Conservation (phyloP, 2,329 filamentous ascomycete species). For the Colletotrichum sp. region DNA sequence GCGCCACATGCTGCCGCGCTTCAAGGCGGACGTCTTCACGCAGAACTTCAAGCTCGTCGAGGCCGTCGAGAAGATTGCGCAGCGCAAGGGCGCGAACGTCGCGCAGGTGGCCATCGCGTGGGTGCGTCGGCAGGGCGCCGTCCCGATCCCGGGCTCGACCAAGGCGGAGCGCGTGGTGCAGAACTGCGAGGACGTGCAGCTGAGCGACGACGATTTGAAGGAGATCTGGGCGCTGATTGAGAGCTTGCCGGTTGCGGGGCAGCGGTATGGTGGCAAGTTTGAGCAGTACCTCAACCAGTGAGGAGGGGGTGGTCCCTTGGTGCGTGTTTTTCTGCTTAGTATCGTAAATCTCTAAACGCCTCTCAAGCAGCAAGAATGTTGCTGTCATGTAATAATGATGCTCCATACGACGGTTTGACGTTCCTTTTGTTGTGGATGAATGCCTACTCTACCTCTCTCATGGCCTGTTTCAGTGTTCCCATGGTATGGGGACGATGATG, state of each 20-base stretch:
- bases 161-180: conserved; percentile 61
- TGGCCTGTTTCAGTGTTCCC: background rate
- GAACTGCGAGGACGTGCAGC: conserved; percentile 56
- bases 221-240: conserved; percentile 55
- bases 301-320: too few species aligned
- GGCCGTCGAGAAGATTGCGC: conserved; percentile 48
- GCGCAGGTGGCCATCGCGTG: conserved; percentile 62
- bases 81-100: conserved; percentile 52
- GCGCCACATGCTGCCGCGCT: conserved; percentile 49
- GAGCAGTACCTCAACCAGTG: background rate
- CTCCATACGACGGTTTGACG: background rate
- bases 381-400: background rate
- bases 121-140: conserved; percentile 57
- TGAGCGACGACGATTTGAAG: conserved; percentile 54
- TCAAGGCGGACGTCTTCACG: conserved; percentile 54
- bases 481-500: too few species aligned
- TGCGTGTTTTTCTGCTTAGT: too few species aligned
- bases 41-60: conserved; percentile 56
- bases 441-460: background rate
- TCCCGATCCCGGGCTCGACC: conserved; percentile 70
- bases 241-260: conserved; percentile 51
- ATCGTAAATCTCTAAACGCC: too few species aligned
- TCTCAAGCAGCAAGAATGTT: background rate
- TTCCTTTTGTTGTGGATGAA: background rate
- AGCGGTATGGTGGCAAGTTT: conserved; percentile 42